Evolutionary conservation across 108 stramenopile genomes (phyloP), one percentile per base, ranked within the genome.

Genomic region (Poteriospumella lacustris): DNA sequence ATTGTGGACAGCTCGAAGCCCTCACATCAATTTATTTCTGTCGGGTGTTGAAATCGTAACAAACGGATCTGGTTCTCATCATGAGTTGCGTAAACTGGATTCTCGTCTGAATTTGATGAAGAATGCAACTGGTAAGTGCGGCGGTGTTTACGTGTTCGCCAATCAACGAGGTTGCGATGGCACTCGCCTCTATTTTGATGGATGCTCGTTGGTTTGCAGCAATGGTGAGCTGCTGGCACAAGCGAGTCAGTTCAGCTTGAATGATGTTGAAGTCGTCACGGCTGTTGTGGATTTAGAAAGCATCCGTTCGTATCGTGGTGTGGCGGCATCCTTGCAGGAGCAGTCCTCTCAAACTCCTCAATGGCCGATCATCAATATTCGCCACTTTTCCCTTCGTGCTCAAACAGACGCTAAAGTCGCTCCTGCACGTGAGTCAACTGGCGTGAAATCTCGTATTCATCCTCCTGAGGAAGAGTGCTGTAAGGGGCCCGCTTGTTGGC

Each of bases 121-220:
- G 2, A 79, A 79, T 44, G 94, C 94, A 43, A 96, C 95, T 0
- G 87, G 83, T 0, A 97, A 95, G 82, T 92, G 94, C 82, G 98
- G 98, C 2, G 98, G 98, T 0, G 87, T 96, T n/a, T 99, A 99
- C 79, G 77, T 99, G 40, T 99, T 96, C 80, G 78, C 94, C 69
- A 99, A 99, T 78, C 94, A 95, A 83, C 86, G 94, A 28, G 98
- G 98, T 39, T 96, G 96, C 77, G 98, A 97, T 80, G 98, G 98
- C 38, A 93, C 93, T 0, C 59, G 87, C 9, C 67, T 91, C 9
- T 99, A 97, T 78, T 98, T 82, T 79, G 98, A 99, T 87, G 98
- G 98, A 28, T 92, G 92, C 76, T 90, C 95, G 5, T 83, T 96
- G 44, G 95, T 99, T 82, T 92, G 91, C 0, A 87, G 86, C 62